Evolutionary conservation across 1,284 basidiomycete genomes (phyloP), one percentile per base, ranked within the genome.

Genomic region (Marasmius oreades): DNA sequence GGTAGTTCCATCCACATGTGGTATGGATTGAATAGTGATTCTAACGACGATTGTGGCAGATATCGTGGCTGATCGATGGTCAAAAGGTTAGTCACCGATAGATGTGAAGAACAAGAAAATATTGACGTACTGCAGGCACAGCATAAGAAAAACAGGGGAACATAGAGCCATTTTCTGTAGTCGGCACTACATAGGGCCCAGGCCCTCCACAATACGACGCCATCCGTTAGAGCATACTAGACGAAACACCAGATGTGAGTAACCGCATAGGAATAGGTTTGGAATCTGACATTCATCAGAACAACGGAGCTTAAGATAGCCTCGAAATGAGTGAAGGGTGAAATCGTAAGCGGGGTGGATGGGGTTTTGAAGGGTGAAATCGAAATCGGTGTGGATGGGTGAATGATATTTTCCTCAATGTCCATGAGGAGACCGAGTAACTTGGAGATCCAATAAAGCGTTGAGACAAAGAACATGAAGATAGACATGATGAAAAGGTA

Each of bases 401-500:
- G n/a, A n/a, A n/a, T n/a, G n/a, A n/a, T n/a, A 28, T 23, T 28
- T 43, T 12, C 22, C 43, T 18, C 18, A 14, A 14, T 26, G 51
- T 42, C 28, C 4, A 8, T 20, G 23, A 16, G 36, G 24, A 51
- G n/a, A 31, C 36, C 47, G 14, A 33, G 10, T 37, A 43, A 33
- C 26, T 33, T 50, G 10, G 26, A 3, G 7, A 18, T 22, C 55
- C 55, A 55, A 18, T 24, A 50, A 4, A 28, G 7, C 5, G 55
- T 39, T 14, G 31, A 50, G 5, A 51, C 18, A 12, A 33, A n/a
- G 36, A 55, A 55, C 55, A 55, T 55, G 23, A 55, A 55, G 2
- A 55, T 50, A 10, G 31, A 51, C 23, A 50, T 51, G 5, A 31
- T 2, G 47, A 55, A 33, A 11, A 55, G 33, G 16, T 43, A 16